These are phyloP conservation scores for Alternaria sp. DNA, from an alignment of 2,329 filamentous ascomycete genomes.

Conservation along the genomic window DNA sequence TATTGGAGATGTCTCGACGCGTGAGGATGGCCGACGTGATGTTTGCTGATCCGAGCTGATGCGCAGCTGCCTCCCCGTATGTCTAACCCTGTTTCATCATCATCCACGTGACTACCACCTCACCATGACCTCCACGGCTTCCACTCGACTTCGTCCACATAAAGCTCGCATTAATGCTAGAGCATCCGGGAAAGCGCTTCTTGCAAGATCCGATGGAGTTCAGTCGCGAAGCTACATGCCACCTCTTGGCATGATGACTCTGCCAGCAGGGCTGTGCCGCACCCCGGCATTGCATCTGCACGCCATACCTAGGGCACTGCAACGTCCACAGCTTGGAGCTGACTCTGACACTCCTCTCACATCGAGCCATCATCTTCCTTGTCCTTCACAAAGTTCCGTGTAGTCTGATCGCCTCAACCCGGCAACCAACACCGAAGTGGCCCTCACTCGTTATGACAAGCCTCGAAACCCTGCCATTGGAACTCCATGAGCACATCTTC, in stretches of 20 bases:
- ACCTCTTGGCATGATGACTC: neutral
- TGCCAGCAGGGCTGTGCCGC: neutral
- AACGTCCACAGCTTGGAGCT: neutral
- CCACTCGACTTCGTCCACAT: neutral
- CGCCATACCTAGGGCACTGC: neutral
- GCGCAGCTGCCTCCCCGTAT: conserved; percentile 7
- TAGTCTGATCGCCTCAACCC: neutral
- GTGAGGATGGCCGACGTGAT: conserved; percentile 17
- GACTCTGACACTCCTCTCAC: neutral
- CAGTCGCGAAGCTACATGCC: neutral
- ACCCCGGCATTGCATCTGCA: neutral
- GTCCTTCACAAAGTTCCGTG: neutral
- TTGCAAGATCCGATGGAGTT: neutral
- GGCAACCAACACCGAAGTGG: neutral
- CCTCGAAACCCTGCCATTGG: neutral
- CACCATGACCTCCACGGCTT: neutral
- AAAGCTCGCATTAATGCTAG: neutral
- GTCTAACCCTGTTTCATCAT: conserved; percentile 13
- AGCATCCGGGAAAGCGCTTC: neutral
- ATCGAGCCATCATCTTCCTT: neutral
- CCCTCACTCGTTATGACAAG: neutral
- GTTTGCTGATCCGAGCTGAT: conserved; percentile 18
- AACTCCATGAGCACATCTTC: neutral
- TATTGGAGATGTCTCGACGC: conserved; percentile 5
- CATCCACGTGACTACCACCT: conserved; percentile 8